Evolutionary conservation across 164 flowering plant species (phyloP), one percentile per base, ranked within the genome.

Genomic region (Berberis thunbergii): DNA sequence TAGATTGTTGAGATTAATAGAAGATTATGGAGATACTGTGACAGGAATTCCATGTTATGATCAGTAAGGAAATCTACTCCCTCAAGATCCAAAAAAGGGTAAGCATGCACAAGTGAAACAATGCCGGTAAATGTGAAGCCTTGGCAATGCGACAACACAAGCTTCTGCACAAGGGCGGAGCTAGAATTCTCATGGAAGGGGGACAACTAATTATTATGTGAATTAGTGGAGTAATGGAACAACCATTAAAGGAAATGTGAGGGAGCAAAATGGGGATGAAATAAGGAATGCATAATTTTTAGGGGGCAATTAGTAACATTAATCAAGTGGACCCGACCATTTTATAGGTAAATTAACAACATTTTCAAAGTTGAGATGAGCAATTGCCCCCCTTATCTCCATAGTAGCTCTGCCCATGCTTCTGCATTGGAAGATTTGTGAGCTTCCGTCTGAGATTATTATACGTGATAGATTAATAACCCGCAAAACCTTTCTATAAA

Each of bases 41-140:
- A 62, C n/a, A 85, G 61, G 11, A 64, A 73, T 4, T 26, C n/a
- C 45, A 85, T 69, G 53, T 11, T 50, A 10, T 71, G 49, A 59
- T 84, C 84, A 2, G 73, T 73, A 42, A 87, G 77, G 62, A 81
- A 81, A 58, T 56, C 60, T 2, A 73, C 73, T 41, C 74, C 78
- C 64, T 75, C 74, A 44, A 78, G 63, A 52, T 67, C 66, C 46
- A 81, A 72, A 60, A 69, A 67, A 4, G n/a, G 68, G 43, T 66
- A 69, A 1, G 38, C 61, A 3, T 39, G 2, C 67, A 87, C 54
- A 54, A 87, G 57, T 5, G 41, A 43, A 0, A 53, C 70, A n/a
- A 85, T 63, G 26, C 85, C 88, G 60, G 2, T 44, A 38, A 69
- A 67, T 0, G 83, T 77, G 68, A 73, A 76, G 12, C 70, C 66